A percentile compares a stretch with the other conserved stretches of the same genome.
Conservation (phyloP, 2,329 filamentous ascomycete species). For the Paraphoma sp. region DNA sequence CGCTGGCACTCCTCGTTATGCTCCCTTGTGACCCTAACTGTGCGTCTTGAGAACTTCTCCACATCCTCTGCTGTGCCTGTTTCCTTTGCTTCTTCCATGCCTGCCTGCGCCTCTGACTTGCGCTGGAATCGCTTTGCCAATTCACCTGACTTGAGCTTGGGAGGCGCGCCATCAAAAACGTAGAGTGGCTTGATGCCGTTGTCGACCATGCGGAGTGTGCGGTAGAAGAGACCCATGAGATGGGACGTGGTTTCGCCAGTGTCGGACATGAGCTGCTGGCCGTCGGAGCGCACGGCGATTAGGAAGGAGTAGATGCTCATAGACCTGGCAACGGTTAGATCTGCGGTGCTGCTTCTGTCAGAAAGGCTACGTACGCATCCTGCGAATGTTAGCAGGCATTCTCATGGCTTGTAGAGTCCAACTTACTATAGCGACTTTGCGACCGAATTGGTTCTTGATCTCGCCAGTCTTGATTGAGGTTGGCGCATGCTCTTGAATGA, state of each 20-base stretch:
- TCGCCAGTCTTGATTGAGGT: slow-evolving; percentile 94
- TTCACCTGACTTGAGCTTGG: slow-evolving; percentile 97
- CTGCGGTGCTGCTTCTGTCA: background rate
- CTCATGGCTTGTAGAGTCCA: background rate
- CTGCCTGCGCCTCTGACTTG: slow-evolving; percentile 89
- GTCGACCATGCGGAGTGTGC: slow-evolving; percentile 95
- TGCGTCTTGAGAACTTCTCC: slow-evolving; percentile 94
- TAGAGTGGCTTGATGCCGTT: slow-evolving; percentile 99
- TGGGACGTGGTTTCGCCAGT: slow-evolving; percentile 96
- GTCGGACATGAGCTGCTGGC: slow-evolving; percentile 94
- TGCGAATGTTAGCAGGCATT: slow-evolving; percentile 34
- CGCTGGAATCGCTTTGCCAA: slow-evolving; percentile 94
- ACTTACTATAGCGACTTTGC: slow-evolving; percentile 94
- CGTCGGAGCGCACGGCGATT: slow-evolving; percentile 94
- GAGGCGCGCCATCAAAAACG: slow-evolving; percentile 95
- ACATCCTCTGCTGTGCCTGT: slow-evolving; percentile 97
- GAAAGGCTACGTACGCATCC: slow-evolving; percentile 53
- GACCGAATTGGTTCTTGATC: slow-evolving; percentile 98
- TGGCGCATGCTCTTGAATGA: slow-evolving; percentile 80
- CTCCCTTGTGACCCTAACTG: slow-evolving; percentile 92
- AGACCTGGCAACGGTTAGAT: slow-evolving; percentile 62
- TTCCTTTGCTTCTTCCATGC: slow-evolving; percentile 94
- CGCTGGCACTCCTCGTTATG: slow-evolving; percentile 95
- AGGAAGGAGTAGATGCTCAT: slow-evolving; percentile 99
- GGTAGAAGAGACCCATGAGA: slow-evolving; percentile 99